Evolutionary conservation across 106 monocot genomes (phyloP), one percentile per base, ranked within the genome.

Genomic region (Dendrobium chrysotoxum): DNA sequence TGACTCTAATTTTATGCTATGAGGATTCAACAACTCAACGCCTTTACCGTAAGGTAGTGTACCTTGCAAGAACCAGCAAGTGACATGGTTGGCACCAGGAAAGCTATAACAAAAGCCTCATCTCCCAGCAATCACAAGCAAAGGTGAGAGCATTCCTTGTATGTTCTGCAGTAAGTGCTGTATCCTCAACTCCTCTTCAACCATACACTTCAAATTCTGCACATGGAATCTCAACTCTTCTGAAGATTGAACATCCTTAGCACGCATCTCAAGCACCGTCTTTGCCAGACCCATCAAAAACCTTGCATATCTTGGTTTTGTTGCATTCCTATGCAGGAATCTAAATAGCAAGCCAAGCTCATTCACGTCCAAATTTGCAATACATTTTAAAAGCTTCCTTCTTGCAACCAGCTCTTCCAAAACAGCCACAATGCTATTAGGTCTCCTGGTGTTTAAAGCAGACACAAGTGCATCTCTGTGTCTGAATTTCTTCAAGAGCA

Each of bases 61-160:
- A 70, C 15, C 28, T 70, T 31, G 31, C 31, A 70, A 70, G 15
- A 70, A 5, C 28, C 2, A 10, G 15, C 10, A 38, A 70, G 31
- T 70, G 13, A 70, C 21, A 5, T 35, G 70, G 13, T 70, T 70
- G 70, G 35, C 70, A 70, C 15, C 15, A 12, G 15, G 18, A 18
- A 16, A 73, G 13, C 74, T 8, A 42, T 3, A 74, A 21, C 41
- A 74, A 74, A 74, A 74, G 41, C 39, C 64, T 92, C 78, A 99
- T 86, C 88, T 91, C 76, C 88, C 93, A 73, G 93, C 87, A 81
- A 99, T 84, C 38, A 78, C 86, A 78, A 95, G 86, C 75, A 99
- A 81, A 66, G 98, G 95, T 1, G 93, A 98, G 38, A 98, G 88
- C 88, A 98, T 95, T 46, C 98, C 95, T 81, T 99, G 92, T 82